These are phyloP conservation scores for Gossypium arboreum DNA, from an alignment of 345 rosid species.

Conservation along the genomic window DNA sequence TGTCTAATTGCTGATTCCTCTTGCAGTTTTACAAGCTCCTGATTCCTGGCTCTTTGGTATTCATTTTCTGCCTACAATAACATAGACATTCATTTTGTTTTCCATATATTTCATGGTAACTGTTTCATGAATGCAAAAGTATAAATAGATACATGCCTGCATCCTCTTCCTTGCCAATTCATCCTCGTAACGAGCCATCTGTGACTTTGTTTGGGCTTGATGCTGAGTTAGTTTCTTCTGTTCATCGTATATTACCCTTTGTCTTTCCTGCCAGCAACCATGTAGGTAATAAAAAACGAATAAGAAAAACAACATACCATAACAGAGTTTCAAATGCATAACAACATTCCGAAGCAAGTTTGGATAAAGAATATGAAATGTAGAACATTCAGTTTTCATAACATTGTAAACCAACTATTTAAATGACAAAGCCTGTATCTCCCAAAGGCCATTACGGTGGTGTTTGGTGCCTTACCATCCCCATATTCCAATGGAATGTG, in stretches of 20 bases:
- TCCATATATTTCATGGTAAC: slow-evolving; percentile 11
- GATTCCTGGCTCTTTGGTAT: slow-evolving; percentile 84
- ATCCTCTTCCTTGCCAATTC: slow-evolving; percentile 95
- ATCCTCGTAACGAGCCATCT: slow-evolving; percentile 94
- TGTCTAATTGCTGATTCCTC: slow-evolving; percentile 87
- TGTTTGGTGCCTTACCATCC: not conserved
- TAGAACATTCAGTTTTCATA: not conserved
- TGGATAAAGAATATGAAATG: slow-evolving; percentile 4
- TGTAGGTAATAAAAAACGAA: not conserved
- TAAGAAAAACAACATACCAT: not conserved
- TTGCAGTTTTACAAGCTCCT: slow-evolving; percentile 91
- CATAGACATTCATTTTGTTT: slow-evolving; percentile 16
- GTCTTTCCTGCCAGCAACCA: slow-evolving; percentile 64
- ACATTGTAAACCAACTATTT: not conserved
- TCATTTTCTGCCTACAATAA: slow-evolving; percentile 86
- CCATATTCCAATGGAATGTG: not conserved
- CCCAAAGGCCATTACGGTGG: slow-evolving; percentile 2
- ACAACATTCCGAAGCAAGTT: slow-evolving; percentile 9
- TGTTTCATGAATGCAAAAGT: not conserved
- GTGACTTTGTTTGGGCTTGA: slow-evolving; percentile 90
- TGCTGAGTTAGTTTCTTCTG: slow-evolving; percentile 88
- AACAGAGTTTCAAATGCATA: not conserved
- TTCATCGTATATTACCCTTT: slow-evolving; percentile 83
- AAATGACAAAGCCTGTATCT: not conserved
- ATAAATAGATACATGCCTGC: slow-evolving; percentile 60